Evolutionary conservation across 2,329 filamentous ascomycete genomes (phyloP), one percentile per base, ranked within the genome.

Genomic region (Aspergillus sp.): DNA sequence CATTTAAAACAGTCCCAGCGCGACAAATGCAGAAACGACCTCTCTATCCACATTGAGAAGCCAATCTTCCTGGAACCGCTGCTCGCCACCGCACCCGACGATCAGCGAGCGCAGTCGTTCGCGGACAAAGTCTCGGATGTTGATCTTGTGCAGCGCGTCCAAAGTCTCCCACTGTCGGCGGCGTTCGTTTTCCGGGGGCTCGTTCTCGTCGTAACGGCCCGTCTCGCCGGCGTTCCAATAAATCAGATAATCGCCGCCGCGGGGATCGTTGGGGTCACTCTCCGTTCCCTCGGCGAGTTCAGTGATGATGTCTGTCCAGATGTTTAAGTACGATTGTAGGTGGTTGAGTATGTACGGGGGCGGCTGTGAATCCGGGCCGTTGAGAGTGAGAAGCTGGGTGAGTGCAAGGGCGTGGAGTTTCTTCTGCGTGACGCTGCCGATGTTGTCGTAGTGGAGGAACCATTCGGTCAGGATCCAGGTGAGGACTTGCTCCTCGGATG

Each of bases 361-460:
- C 8, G 75, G 68, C 20, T 72, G 64, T 8, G 66, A 62, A 11
- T 68, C 60, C 1, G 67, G 63, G 4, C 64, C 66, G 47, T 68
- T 72, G 3, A 73, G 58, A 14, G 70, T 64, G 19, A 79, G 69
- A 5, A 78, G 66, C 41, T 73, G 70, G 3, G 76, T 78, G 6
- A 79, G 64, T 3, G 71, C 76, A 3, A 79, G 68, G 13, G 70
- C 68, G 51, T 75, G 73, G 3, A 78, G 66, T 61, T 78, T 79
- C 64, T 78, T 78, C 52, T 75, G 73, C 35, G 68, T 70, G 14
- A 71, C 68, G 50, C 74, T 73, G 44, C 73, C 72, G 50, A 78
- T 77, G 51, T 72, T 73, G 54, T 79, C 76, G 57, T 77, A 77
- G 54, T 78, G 75, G 26, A 64, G 60, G 53, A 79, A 76, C 76